phyloP scores from a whole-genome alignment of 2,329 filamentous ascomycete genomes.

The Botrytis aclada region DNA sequence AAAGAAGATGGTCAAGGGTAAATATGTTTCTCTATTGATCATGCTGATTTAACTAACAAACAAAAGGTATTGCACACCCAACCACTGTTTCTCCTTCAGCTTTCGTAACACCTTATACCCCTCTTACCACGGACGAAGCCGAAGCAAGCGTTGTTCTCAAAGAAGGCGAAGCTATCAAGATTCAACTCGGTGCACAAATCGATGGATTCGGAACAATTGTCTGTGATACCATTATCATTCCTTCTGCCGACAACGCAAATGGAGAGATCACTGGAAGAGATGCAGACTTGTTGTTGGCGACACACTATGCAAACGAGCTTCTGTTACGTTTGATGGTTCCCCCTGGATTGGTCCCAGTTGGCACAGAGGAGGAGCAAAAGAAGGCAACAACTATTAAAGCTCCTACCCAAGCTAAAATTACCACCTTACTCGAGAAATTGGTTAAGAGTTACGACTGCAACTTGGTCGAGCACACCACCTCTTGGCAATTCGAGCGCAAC shows the following conservation, averaged over 20 bases:
- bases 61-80: conserved; percentile 80
- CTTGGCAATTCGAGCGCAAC: conserved; percentile 93
- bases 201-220: conserved; percentile 96
- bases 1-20: conserved; percentile 94
- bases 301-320: conserved; percentile 93
- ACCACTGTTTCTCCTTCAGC: conserved; percentile 92
- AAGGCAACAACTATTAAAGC: conserved; percentile 82
- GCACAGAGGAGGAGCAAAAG: conserved; percentile 91
- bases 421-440: conserved; percentile 82
- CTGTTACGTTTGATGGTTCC: conserved; percentile 88
- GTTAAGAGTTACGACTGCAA: conserved; percentile 88
- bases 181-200: conserved; percentile 98
- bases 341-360: conserved; percentile 76
- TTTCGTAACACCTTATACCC: conserved; percentile 95
- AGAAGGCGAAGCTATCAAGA: conserved; percentile 86
- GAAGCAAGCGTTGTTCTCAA: conserved; percentile 80
- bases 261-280: conserved; percentile 69
- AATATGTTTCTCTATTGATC: neutral
- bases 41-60: conserved; percentile 35
- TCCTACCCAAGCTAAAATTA: conserved; percentile 83
- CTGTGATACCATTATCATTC: conserved; percentile 84
- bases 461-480: conserved; percentile 95
- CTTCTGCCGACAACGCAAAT: conserved; percentile 56
- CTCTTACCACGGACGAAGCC: conserved; percentile 77
- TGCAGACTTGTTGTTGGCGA: conserved; percentile 86